Conservation (phyloP, 2,329 filamentous ascomycete species). For the Monosporascus ibericus region DNA sequence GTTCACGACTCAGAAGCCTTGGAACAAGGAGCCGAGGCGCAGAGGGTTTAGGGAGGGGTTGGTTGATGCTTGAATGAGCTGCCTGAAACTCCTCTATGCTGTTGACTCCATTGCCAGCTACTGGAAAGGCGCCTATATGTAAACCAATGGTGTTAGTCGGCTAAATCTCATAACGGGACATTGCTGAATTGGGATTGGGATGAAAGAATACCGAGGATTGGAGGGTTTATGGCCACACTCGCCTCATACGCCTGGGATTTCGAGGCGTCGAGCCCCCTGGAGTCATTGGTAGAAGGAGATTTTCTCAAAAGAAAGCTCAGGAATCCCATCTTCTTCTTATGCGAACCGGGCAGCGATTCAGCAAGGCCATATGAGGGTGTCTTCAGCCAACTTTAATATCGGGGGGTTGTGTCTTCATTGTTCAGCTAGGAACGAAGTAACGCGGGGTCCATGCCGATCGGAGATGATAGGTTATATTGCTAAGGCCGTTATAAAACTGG, state of each 20-base stretch:
- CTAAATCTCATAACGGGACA: slow-evolving; percentile 10
- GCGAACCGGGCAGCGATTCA: background rate
- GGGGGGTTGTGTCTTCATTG: background rate
- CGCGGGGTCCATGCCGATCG: background rate
- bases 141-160: slow-evolving; percentile 4
- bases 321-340: slow-evolving; percentile 25
- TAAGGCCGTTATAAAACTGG: too few species aligned
- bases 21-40: slow-evolving; percentile 25
- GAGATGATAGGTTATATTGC: background rate
- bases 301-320: slow-evolving; percentile 28
- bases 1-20: slow-evolving; percentile 21
- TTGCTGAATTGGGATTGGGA: slow-evolving; percentile 12
- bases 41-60: slow-evolving; percentile 18
- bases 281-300: slow-evolving; percentile 9
- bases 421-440: background rate
- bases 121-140: slow-evolving; percentile 31
- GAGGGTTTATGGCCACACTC: slow-evolving; percentile 29
- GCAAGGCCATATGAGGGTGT: background rate
- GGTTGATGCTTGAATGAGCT: slow-evolving; percentile 23
- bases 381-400: background rate
- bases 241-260: slow-evolving; percentile 32
- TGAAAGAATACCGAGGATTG: slow-evolving; percentile 28
- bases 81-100: slow-evolving; percentile 30
- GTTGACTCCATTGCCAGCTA: slow-evolving; percentile 34
- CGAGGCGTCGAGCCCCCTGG: slow-evolving; percentile 14